Evolutionary conservation across 345 rosid species (phyloP).

Genomic region (Brassica napus): Da-Ae NC_063452.1:2231001-2231500

Average conservation of each 20-base stretch:
- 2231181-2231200: background rate
- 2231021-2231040: too few relatives aligned
- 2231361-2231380: constrained; percentile 31
- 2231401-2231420: constrained; percentile 10
- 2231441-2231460: constrained; percentile 91
- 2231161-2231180: background rate
- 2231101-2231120: background rate
- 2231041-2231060: too few relatives aligned
- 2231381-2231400: constrained; percentile 34
- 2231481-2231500: constrained; percentile 94
- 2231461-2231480: constrained; percentile 98
- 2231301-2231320: constrained; percentile 20
- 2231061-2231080: too few relatives aligned
- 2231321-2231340: constrained; percentile 14
- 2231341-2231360: constrained; percentile 30
- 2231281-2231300: background rate
- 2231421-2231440: constrained; percentile 76
- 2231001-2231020: background rate
- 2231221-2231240: too few relatives aligned
- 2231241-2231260: background rate
- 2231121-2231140: background rate
- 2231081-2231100: too few relatives aligned
- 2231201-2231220: background rate
- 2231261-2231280: background rate
- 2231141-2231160: too few relatives aligned